Conservation (phyloP, 73 alveolate genomes). For the Halteria grandinella region DNA sequence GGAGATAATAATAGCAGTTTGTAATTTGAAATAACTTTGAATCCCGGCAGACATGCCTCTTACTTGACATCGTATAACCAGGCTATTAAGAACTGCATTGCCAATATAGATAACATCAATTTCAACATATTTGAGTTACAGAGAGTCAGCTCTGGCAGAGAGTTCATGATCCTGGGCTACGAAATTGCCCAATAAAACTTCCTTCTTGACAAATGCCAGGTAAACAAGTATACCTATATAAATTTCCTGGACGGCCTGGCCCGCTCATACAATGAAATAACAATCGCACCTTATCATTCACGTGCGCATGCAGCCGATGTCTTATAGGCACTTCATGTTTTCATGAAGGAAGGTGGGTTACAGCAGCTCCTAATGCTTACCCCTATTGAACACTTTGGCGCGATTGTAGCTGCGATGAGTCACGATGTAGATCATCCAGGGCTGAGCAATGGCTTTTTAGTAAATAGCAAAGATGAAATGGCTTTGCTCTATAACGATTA, state of each 20-base stretch:
- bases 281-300: slow-evolving; percentile 30
- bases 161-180: slow-evolving; percentile 21
- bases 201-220: background rate
- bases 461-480: slow-evolving; percentile 50
- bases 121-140: slow-evolving; percentile 21
- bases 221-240: slow-evolving; percentile 3
- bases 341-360: background rate
- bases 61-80: background rate
- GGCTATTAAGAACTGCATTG: background rate
- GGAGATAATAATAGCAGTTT: background rate
- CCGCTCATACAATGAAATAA: background rate
- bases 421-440: slow-evolving; percentile 80
- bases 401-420: slow-evolving; percentile 32
- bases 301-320: slow-evolving; percentile 47
- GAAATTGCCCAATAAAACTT: slow-evolving; percentile 21
- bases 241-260: slow-evolving; percentile 7
- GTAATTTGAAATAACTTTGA: background rate
- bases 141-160: slow-evolving; percentile 5
- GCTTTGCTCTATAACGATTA: slow-evolving; percentile 72
- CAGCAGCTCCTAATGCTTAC: background rate
- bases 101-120: slow-evolving; percentile 2
- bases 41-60: background rate
- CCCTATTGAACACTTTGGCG: slow-evolving; percentile 22
- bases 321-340: slow-evolving; percentile 10
- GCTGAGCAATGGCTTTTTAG: slow-evolving; percentile 61